These are phyloP conservation scores for Ascosphaera aggregata DNA, from an alignment of 2,329 filamentous ascomycete genomes.

Conservation along the genomic window DNA sequence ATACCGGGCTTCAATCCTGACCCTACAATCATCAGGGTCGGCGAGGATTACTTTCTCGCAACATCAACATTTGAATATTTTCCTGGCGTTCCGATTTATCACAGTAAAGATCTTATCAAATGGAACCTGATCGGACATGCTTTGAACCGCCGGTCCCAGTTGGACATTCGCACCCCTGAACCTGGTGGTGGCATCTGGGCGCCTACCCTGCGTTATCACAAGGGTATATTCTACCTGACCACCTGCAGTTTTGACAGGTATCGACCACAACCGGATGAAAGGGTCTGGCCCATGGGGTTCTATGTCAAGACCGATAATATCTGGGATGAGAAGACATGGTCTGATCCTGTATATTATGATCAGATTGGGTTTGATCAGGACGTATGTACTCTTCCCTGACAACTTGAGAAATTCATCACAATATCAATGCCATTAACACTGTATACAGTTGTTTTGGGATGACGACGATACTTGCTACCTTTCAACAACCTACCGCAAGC, in stretches of 20 bases:
- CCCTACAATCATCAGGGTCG: conserved; percentile 29
- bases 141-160: conserved; percentile 12
- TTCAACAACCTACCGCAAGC: conserved; percentile 18
- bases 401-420: not conserved
- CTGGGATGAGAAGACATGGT: conserved; percentile 28
- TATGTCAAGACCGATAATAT: conserved; percentile 30
- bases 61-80: conserved; percentile 41
- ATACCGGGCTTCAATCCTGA: conserved; percentile 41
- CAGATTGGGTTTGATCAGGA: conserved; percentile 31
- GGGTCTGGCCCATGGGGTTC: conserved; percentile 29
- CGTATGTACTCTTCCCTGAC: conserved; percentile 12
- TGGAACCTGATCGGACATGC: conserved; percentile 18
- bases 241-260: conserved; percentile 21
- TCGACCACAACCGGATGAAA: conserved; percentile 20
- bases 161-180: conserved; percentile 15
- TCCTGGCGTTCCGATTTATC: conserved; percentile 36
- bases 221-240: conserved; percentile 23
- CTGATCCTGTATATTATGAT: conserved; percentile 30
- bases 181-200: conserved; percentile 22
- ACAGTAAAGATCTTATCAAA: conserved; percentile 24
- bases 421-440: not conserved
- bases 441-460: conserved; percentile 27
- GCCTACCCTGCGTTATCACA: conserved; percentile 24
- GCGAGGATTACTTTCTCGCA: conserved; percentile 31
- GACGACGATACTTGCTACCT: conserved; percentile 27